Conservation (phyloP, 2,329 filamentous ascomycete genomes). For the Chaetomium olivaceum region DNA sequence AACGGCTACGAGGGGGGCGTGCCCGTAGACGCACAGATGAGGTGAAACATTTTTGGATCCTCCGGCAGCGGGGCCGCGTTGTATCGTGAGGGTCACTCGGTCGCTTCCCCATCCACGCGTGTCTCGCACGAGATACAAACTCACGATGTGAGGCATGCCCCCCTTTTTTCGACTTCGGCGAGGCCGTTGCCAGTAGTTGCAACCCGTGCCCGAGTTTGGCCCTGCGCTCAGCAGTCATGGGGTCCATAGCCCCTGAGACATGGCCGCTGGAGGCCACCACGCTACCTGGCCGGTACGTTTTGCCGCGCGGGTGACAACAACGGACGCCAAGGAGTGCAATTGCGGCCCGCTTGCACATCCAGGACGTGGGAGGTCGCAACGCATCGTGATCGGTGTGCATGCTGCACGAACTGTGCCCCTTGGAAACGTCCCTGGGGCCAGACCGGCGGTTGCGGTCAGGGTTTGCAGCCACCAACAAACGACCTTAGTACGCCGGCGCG, state of each 20-base stretch:
- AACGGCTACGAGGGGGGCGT: not conserved
- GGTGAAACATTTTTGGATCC: slow-evolving; percentile 10
- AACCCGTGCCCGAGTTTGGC: not conserved
- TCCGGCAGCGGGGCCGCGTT: not conserved
- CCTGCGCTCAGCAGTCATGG: not conserved
- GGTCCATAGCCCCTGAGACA: not conserved
- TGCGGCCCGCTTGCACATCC: slow-evolving; percentile 8
- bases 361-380: not conserved
- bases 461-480: too few relatives aligned
- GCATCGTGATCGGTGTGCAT: not conserved
- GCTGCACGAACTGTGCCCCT: slow-evolving; percentile 2
- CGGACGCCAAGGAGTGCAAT: not conserved
- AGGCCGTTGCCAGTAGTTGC: not conserved
- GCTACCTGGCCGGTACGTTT: not conserved
- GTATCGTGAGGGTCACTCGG: not conserved
- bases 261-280: not conserved
- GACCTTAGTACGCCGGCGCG: too few relatives aligned
- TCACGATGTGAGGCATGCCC: not conserved
- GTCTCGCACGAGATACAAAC: not conserved
- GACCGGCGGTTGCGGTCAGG: not conserved
- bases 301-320: not conserved
- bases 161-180: not conserved
- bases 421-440: not conserved
- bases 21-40: slow-evolving; percentile 2
- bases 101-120: not conserved